Conservation (phyloP, 163 green algal genomes). For the Scenedesmus sp. region DNA sequence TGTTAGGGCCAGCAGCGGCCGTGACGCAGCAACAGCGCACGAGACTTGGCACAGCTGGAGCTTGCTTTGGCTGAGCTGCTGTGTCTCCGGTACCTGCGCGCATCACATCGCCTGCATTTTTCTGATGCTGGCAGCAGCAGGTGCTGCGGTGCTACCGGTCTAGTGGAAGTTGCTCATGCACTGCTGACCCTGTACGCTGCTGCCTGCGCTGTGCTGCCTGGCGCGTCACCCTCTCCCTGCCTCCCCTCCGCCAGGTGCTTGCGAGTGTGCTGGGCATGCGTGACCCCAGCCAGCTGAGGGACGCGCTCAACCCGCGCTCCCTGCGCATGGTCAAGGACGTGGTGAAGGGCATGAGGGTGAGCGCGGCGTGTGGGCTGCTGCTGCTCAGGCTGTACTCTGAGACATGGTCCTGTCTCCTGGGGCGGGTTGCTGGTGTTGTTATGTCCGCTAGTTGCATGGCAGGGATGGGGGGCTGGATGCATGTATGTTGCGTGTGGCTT, state of each 20-base stretch:
- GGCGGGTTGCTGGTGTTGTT: no score
- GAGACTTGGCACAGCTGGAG: no score
- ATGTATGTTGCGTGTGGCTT: no score
- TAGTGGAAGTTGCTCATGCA: no score
- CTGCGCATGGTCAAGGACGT: slow-evolving; percentile 37
- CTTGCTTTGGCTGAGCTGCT: no score
- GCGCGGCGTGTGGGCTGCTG: not conserved
- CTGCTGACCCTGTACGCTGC: not conserved
- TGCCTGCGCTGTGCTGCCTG: not conserved
- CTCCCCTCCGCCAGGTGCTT: not conserved
- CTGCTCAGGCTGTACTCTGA: no score
- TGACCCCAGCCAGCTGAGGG: slow-evolving; percentile 12
- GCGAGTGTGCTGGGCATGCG: slow-evolving; percentile 23
- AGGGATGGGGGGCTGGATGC: no score
- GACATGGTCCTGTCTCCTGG: not conserved
- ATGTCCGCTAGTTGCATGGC: no score
- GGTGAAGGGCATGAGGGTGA: slow-evolving; percentile 46
- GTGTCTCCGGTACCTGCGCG: no score
- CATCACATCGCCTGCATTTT: no score
- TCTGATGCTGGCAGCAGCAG: not conserved
- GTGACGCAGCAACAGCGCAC: no score
- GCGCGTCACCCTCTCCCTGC: not conserved
- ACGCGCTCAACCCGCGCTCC: not conserved
- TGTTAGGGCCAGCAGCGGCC: no score
- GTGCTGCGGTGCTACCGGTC: not conserved